Percentiles rank a stretch among this genome's conserved stretches.
Conservation (phyloP, 495 filamentous ascomycete species). For the Xylaria telfairii region DNA sequence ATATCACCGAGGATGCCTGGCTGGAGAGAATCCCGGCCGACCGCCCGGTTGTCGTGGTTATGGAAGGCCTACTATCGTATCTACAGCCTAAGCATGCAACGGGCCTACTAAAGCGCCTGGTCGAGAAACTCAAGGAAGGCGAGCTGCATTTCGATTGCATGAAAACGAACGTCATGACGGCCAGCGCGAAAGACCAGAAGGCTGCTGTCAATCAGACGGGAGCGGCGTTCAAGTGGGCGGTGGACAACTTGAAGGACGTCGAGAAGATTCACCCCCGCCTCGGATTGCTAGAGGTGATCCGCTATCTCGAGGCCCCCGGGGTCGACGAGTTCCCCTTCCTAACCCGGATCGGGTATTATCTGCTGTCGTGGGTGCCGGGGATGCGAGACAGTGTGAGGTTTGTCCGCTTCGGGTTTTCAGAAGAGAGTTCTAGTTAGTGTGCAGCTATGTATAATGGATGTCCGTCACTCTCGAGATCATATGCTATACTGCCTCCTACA, state of each 20-base stretch:
- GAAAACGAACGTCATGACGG: neutral
- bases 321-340: constrained; percentile 19
- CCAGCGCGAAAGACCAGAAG: constrained; percentile 3
- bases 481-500: neutral
- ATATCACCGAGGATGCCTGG: constrained; percentile 20
- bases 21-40: constrained; percentile 13
- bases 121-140: constrained; percentile 12
- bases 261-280: constrained; percentile 19
- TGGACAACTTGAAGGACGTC: constrained; percentile 19
- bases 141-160: constrained; percentile 27
- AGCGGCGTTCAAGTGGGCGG: constrained; percentile 20
- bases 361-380: constrained; percentile 21
- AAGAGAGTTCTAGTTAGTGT: neutral
- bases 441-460: neutral
- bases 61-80: constrained; percentile 28
- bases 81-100: constrained; percentile 11
- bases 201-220: constrained; percentile 7
- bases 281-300: constrained; percentile 12
- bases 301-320: constrained; percentile 11
- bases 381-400: constrained; percentile 9
- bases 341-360: constrained; percentile 16
- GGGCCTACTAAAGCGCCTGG: constrained; percentile 13
- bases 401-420: constrained; percentile 17
- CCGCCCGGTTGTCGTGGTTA: constrained; percentile 19
- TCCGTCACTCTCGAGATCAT: neutral